These are phyloP conservation scores for Oxytropis ochrocephala DNA, from an alignment of 306 rosid species.

Conservation along the genomic window DNA sequence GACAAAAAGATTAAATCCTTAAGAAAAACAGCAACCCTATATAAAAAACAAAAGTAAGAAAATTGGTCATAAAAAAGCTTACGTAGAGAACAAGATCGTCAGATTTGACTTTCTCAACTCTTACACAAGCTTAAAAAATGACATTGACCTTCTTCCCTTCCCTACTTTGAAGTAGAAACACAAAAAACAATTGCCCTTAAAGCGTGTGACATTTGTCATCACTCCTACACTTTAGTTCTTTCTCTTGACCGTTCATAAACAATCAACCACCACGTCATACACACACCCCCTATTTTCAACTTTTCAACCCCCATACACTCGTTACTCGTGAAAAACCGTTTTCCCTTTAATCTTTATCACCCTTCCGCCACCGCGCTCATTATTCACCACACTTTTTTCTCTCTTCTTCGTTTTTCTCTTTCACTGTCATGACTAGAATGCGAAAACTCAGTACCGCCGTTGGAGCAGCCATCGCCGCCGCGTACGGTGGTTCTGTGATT, in stretches of 20 bases:
- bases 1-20: no score
- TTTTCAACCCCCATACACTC: not conserved
- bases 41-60: no score
- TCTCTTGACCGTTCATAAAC: constrained; percentile 1
- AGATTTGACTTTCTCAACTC: constrained; percentile 6
- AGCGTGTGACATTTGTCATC: constrained; percentile 15
- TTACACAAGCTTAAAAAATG: not conserved
- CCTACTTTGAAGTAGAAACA: constrained; percentile 11
- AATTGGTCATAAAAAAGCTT: not conserved
- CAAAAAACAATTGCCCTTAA: not conserved
- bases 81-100: not conserved
- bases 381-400: no score
- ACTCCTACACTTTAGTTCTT: not conserved
- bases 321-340: not conserved
- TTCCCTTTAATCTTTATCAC: not conserved
- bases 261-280: not conserved
- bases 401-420: not conserved
- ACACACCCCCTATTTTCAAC: not conserved
- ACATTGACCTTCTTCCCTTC: not conserved
- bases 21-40: no score
- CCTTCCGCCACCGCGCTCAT: not conserved
- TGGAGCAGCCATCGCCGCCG: constrained; percentile 42
- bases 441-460: constrained; percentile 45
- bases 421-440: constrained; percentile 42
- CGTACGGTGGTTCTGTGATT: constrained; percentile 47